phyloP scores from a whole-genome alignment of 495 filamentous ascomycete genomes.

The Pyrenopolyporus hunteri region DNA sequence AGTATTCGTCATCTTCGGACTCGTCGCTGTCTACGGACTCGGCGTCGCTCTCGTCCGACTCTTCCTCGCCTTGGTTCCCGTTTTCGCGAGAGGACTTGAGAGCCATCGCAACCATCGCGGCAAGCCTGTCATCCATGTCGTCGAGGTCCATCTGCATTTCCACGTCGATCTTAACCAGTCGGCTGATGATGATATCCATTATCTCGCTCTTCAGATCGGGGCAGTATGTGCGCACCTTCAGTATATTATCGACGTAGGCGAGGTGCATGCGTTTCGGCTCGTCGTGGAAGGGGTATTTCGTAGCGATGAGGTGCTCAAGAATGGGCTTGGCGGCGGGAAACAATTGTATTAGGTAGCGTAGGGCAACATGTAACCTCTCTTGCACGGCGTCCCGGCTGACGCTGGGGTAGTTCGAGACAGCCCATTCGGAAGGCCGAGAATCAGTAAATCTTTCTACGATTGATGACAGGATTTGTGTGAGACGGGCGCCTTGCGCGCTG shows the following conservation, averaged over 20 bases:
- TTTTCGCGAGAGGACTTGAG: conserved; percentile 42
- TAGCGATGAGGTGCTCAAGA: conserved; percentile 66
- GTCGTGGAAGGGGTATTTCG: conserved; percentile 75
- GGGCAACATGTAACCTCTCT: conserved; percentile 71
- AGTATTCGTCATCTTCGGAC: conserved; percentile 51
- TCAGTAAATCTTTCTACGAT: conserved; percentile 75
- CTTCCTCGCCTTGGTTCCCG: conserved; percentile 56
- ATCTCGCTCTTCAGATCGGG: conserved; percentile 83
- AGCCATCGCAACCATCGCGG: conserved; percentile 54
- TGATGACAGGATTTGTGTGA: conserved; percentile 70
- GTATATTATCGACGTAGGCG: conserved; percentile 78
- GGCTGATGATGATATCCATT: conserved; percentile 80
- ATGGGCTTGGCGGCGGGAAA: conserved; percentile 74
- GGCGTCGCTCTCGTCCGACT: conserved; percentile 66
- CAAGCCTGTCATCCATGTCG: conserved; percentile 67
- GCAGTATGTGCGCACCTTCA: conserved; percentile 73
- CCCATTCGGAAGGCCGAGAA: conserved; percentile 54
- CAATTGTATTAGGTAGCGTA: conserved; percentile 76
- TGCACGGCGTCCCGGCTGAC: conserved; percentile 67
- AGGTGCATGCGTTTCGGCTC: conserved; percentile 75
- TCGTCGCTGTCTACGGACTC: conserved; percentile 60
- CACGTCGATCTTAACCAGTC: conserved; percentile 89
- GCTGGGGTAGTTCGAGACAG: conserved; percentile 62
- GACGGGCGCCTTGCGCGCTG: conserved; percentile 70
- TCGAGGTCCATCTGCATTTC: conserved; percentile 94